Evolutionary conservation across 2,329 filamentous ascomycete genomes (phyloP).

Genomic region (Torrubiella hemipterigena): DNA sequence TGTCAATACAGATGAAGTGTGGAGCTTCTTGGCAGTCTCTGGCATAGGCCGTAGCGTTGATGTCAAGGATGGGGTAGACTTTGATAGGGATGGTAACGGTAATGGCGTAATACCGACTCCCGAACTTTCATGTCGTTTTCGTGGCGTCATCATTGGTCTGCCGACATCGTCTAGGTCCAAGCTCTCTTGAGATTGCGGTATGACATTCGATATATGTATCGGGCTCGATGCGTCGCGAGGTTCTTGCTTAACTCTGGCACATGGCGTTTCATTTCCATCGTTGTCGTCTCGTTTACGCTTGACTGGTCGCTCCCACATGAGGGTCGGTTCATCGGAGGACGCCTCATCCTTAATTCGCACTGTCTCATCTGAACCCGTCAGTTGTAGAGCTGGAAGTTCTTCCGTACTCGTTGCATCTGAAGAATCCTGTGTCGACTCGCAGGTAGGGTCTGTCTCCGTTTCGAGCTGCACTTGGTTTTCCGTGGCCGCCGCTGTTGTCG

Average conservation of each 20-base stretch:
- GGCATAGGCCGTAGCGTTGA: slow-evolving; percentile 6
- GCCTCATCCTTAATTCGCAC: slow-evolving; percentile 35
- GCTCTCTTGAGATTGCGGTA: slow-evolving; percentile 34
- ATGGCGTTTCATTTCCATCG: slow-evolving; percentile 11
- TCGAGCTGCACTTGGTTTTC: slow-evolving; percentile 6
- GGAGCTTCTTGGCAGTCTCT: slow-evolving; percentile 9
- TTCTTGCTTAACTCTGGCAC: slow-evolving; percentile 31
- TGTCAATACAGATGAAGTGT: slow-evolving; percentile 19
- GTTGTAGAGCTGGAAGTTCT: slow-evolving; percentile 12
- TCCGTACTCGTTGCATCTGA: slow-evolving; percentile 8
- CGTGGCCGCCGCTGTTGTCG: too few relatives aligned
- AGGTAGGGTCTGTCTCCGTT: too few relatives aligned
- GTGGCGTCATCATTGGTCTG: slow-evolving; percentile 20
- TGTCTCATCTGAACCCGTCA: slow-evolving; percentile 3
- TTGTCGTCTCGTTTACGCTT: slow-evolving; percentile 31
- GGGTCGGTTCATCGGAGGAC: slow-evolving; percentile 38
- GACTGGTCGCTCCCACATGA: slow-evolving; percentile 37
- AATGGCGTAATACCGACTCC: too few relatives aligned
- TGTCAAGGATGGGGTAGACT: slow-evolving; percentile 3
- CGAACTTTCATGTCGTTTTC: slow-evolving; percentile 19
- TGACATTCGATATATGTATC: slow-evolving; percentile 9
- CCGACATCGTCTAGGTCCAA: slow-evolving; percentile 38
- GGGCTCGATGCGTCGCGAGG: slow-evolving; percentile 15
- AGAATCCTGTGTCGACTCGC: slow-evolving; percentile 18
- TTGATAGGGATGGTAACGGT: too few relatives aligned